Base-by-base conservation (phyloP, 2,329 filamentous ascomycete genomes). In the Talaromyces sp. region DNA sequence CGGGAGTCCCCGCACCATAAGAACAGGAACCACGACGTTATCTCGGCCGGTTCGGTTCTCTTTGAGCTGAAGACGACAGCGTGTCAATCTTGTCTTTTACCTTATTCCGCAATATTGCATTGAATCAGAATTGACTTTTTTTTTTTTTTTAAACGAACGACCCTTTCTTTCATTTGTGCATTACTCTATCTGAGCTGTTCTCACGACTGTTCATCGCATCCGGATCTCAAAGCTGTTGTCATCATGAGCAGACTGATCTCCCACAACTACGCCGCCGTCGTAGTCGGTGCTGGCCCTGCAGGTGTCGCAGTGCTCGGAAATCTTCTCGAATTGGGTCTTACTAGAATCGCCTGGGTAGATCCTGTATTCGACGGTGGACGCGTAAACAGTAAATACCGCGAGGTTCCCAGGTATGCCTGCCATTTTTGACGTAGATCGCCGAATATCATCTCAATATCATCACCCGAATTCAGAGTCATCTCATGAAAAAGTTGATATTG, bases 231-330 rank as follows among this genome's bases (percentile, higher is more conserved):
- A 10, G 27, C 27, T 31, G 27, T 5, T 24, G 16, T 35, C 52
- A 37, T 22, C 27, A 66, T 66, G 64, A 66, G 43, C 64, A 70
- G 59, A 70, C 73, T 76, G 68, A 67, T 60, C 52, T 50, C 73
- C 16, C 72, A 73, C 50, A 76, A 70, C 70, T 86, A 81, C 70
- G 81, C 80, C 59, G 85, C 85, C 3, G 81, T 87, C 1, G 85
- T 88, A 2, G 83, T 87, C 22, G 86, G 86, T 60, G 84, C 82
- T 63, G 86, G 86, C 16, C 83, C 85, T 3, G 84, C 84, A 50
- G 87, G 87, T 64, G 81, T 89, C 63, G 86, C 85, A 3, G 83
- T 83, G 7, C 79, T 89, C 27, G 86, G 87, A n/a, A 87, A 87
- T 69, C 75, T 89, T 19, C 79, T 89, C 19, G 85, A 88, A 70